Conservation (phyloP, 441 rosid species). For the Bocquillonia castaneifolia region DNA sequence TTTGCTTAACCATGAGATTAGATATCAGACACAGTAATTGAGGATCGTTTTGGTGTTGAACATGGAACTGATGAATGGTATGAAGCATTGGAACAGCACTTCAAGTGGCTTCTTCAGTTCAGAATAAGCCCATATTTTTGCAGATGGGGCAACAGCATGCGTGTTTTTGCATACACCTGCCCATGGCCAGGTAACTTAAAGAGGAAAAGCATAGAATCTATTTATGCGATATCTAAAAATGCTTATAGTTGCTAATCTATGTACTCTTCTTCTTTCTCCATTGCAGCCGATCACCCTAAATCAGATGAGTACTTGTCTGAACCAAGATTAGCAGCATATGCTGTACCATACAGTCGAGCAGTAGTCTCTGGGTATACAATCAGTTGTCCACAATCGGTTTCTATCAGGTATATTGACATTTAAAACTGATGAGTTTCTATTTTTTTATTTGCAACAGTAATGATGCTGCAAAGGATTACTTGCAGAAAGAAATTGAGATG, state of each 20-base stretch:
- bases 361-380: conserved; percentile 58
- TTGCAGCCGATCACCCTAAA: conserved; percentile 80
- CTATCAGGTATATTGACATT: conserved; percentile 27
- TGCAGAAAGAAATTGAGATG: conserved; percentile 82
- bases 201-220: conserved; percentile 12
- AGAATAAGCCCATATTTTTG: conserved; percentile 93
- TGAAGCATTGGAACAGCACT: conserved; percentile 67
- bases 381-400: conserved; percentile 28
- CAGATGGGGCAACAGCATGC: conserved; percentile 91
- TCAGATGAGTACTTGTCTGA: conserved; percentile 82
- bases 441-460: conserved; percentile 52
- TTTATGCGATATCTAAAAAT: background rate
- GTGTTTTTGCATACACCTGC: conserved; percentile 84
- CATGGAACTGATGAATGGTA: conserved; percentile 89
- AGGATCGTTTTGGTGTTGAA: conserved; percentile 85
- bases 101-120: conserved; percentile 91
- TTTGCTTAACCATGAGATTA: conserved; percentile 33
- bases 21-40: conserved; percentile 96
- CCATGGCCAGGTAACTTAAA: conserved; percentile 80
- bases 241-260: conserved; percentile 9
- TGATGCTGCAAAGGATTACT: conserved; percentile 55
- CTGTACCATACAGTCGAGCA: conserved; percentile 65
- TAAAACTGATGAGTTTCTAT: conserved; percentile 34
- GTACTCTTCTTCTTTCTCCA: conserved; percentile 15
- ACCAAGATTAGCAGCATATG: conserved; percentile 89